phyloP scores from a whole-genome alignment of 179 eudicot species.

The Drosera spatulata region DNA sequence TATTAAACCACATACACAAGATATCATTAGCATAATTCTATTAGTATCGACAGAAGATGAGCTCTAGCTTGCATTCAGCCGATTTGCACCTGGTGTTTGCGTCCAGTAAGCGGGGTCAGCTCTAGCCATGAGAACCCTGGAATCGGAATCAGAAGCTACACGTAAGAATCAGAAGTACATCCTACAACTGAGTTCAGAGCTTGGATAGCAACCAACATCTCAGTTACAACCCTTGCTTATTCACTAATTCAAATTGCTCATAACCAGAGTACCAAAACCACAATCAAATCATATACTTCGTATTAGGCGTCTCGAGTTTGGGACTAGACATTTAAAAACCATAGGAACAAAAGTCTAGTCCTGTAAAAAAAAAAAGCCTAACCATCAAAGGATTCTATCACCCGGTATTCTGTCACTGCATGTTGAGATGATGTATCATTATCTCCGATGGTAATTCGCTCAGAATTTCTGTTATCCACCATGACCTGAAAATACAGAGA shows the following conservation, averaged over 20 bases:
- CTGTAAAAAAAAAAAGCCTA: slow-evolving; percentile 4
- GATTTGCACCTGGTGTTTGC: slow-evolving; percentile 83
- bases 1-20: not conserved
- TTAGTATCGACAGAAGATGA: not conserved
- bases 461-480: slow-evolving; percentile 82
- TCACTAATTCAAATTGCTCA: too few species aligned
- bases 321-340: not conserved
- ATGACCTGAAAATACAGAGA: slow-evolving; percentile 31
- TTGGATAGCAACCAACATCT: not conserved
- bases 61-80: not conserved
- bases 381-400: slow-evolving; percentile 66
- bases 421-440: slow-evolving; percentile 46
- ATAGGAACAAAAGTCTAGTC: too few species aligned
- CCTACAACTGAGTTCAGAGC: not conserved
- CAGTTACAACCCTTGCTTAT: too few species aligned
- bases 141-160: not conserved
- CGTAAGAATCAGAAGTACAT: not conserved
- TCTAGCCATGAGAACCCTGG: slow-evolving; percentile 92
- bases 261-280: too few species aligned
- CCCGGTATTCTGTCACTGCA: slow-evolving; percentile 82
- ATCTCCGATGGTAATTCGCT: slow-evolving; percentile 53
- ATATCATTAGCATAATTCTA: not conserved
- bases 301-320: not conserved
- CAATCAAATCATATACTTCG: not conserved
- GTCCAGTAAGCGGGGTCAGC: slow-evolving; percentile 77